Conservation (phyloP, 345 rosid genomes). For the Murraya koenigii region DNA sequence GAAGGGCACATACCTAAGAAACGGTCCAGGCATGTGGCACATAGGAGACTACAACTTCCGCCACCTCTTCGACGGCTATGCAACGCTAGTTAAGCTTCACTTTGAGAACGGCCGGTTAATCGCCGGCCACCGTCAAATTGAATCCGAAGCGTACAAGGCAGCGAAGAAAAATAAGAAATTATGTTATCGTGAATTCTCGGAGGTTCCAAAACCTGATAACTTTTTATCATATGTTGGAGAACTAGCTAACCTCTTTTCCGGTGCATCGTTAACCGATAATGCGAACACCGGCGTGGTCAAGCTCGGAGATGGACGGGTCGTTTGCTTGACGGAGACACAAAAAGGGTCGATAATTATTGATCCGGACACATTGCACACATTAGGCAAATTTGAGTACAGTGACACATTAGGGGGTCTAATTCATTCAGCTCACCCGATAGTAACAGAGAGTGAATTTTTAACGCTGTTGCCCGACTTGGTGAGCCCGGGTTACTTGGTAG, state of each 20-base stretch:
- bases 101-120: slow-evolving; percentile 61
- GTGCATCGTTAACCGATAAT: slow-evolving; percentile 84
- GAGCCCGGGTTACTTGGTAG: slow-evolving; percentile 76
- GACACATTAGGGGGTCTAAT: slow-evolving; percentile 70
- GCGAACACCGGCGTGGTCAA: slow-evolving; percentile 85
- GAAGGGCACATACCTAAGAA: slow-evolving; percentile 91
- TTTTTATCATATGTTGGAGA: slow-evolving; percentile 70
- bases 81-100: slow-evolving; percentile 67
- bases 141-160: slow-evolving; percentile 86
- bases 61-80: slow-evolving; percentile 96
- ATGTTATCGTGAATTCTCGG: slow-evolving; percentile 94
- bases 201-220: slow-evolving; percentile 58
- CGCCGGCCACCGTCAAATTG: slow-evolving; percentile 78
- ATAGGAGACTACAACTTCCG: slow-evolving; percentile 77
- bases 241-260: slow-evolving; percentile 70
- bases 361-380: slow-evolving; percentile 61
- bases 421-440: slow-evolving; percentile 91
- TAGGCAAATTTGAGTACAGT: slow-evolving; percentile 70
- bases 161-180: slow-evolving; percentile 64
- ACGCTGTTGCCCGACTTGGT: slow-evolving; percentile 80
- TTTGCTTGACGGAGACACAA: slow-evolving; percentile 90
- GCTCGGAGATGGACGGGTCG: slow-evolving; percentile 86
- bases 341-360: slow-evolving; percentile 80
- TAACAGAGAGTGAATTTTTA: slow-evolving; percentile 70
- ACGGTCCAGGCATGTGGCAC: slow-evolving; percentile 95